phyloP scores from a whole-genome alignment of 345 rosid species.

The Brassica nigra region DNA sequence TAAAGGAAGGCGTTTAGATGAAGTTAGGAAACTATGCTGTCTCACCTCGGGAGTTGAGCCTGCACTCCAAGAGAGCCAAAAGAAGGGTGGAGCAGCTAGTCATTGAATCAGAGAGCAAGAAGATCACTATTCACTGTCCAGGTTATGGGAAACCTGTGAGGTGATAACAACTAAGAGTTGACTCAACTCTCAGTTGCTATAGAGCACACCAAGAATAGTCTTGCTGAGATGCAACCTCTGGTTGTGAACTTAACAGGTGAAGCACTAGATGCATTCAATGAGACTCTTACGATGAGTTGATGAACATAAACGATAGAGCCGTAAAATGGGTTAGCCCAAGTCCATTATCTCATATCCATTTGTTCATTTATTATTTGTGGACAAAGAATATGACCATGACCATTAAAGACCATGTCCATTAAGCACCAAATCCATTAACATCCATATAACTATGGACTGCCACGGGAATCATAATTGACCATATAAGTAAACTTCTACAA shows the following conservation, averaged over 20 bases:
- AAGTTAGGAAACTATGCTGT: constrained; percentile 64
- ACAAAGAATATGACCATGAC: too few species aligned
- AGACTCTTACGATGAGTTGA: constrained; percentile 62
- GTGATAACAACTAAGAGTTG: constrained; percentile 30
- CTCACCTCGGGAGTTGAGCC: constrained; percentile 72
- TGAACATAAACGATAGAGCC: constrained; percentile 48
- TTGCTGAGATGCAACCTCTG: constrained; percentile 51
- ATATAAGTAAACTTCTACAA: too few species aligned
- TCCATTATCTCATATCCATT: too few species aligned
- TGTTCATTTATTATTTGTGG: too few species aligned
- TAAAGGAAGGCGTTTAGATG: constrained; percentile 36
- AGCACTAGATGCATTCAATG: constrained; percentile 78
- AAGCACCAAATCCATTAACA: too few species aligned
- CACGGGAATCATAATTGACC: too few species aligned
- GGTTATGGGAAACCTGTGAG: constrained; percentile 39
- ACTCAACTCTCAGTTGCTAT: neutral
- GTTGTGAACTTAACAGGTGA: constrained; percentile 75
- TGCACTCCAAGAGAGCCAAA: constrained; percentile 74
- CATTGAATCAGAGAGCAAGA: constrained; percentile 52
- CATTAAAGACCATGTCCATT: too few species aligned
- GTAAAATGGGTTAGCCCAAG: too few species aligned
- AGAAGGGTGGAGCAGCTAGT: constrained; percentile 49
- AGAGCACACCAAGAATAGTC: constrained; percentile 36
- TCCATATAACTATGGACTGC: too few species aligned
- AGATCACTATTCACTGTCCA: constrained; percentile 36